Conservation (phyloP, 345 rosid genomes). For the Heritiera littoralis region DNA sequence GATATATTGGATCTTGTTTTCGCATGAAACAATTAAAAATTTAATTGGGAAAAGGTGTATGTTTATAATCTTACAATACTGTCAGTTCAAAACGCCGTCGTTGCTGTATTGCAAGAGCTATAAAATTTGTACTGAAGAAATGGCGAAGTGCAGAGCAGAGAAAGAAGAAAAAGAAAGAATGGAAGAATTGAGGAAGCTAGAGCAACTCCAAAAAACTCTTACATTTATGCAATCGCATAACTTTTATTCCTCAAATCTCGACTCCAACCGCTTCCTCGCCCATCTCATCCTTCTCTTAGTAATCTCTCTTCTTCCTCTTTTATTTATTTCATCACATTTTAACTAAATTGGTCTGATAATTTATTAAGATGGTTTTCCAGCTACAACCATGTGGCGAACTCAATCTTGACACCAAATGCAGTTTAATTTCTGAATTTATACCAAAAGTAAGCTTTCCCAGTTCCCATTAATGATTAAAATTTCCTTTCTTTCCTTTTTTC, state of each 20-base stretch:
- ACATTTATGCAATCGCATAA: slow-evolving; percentile 44
- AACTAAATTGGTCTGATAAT: neutral
- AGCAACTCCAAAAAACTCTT: slow-evolving; percentile 57
- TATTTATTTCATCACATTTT: neutral
- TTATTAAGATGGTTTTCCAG: slow-evolving; percentile 28
- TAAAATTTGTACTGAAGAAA: neutral
- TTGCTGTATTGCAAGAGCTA: neutral
- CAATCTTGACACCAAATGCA: slow-evolving; percentile 42
- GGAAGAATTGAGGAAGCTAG: slow-evolving; percentile 81
- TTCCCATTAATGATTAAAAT: neutral
- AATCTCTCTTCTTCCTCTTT: slow-evolving; percentile 11
- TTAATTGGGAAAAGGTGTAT: no score
- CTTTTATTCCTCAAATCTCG: slow-evolving; percentile 37
- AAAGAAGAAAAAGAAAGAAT: slow-evolving; percentile 17
- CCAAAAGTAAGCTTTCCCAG: slow-evolving; percentile 48
- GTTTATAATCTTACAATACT: no score
- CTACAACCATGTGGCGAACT: slow-evolving; percentile 72
- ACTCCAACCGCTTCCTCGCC: slow-evolving; percentile 67
- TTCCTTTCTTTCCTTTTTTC: neutral
- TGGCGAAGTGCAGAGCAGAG: neutral
- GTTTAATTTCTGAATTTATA: slow-evolving; percentile 42
- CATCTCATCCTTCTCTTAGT: slow-evolving; percentile 63
- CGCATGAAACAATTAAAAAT: no score
- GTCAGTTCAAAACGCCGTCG: slow-evolving; percentile 8
- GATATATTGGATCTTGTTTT: no score